Percentiles rank a stretch among this genome's conserved stretches.
phyloP scores from a whole-genome alignment of 2,329 filamentous ascomycete genomes.

The Penicillium sp. region DNA sequence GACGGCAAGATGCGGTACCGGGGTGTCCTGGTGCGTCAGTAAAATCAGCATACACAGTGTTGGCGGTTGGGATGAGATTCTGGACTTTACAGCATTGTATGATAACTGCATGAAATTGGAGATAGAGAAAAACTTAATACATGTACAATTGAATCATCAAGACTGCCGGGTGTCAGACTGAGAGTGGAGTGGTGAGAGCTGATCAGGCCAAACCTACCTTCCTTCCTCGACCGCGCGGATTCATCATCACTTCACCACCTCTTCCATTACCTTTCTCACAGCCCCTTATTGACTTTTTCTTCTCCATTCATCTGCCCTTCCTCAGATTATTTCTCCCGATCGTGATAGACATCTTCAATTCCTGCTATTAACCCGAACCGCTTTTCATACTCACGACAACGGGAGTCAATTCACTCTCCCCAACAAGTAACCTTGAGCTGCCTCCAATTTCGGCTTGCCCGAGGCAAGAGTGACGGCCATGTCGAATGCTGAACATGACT shows the following conservation, averaged over 20 bases:
- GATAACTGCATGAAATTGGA: background rate
- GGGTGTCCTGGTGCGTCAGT: slow-evolving; percentile 42
- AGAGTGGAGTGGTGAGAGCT: background rate
- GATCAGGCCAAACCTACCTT: background rate
- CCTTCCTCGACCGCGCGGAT: background rate
- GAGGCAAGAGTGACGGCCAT: background rate
- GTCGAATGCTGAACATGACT: background rate
- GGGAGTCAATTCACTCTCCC: background rate
- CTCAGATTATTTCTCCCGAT: too few species aligned
- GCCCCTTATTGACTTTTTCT: too few species aligned
- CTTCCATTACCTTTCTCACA: too few species aligned
- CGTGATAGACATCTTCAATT: too few species aligned
- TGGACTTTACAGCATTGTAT: background rate
- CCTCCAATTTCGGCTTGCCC: background rate
- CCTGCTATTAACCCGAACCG: too few species aligned
- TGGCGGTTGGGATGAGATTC: background rate
- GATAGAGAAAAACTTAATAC: background rate
- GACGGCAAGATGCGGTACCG: slow-evolving; percentile 49
- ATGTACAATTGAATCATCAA: background rate
- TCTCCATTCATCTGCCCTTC: too few species aligned
- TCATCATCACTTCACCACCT: background rate
- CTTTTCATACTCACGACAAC: background rate
- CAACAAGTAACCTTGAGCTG: background rate
- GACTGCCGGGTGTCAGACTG: background rate
- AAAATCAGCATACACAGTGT: background rate